Percentiles rank a stretch among this genome's conserved stretches.
Evolutionary conservation across 257 asterid genomes (phyloP).

Genomic region (Solanum lignicaule): DNA sequence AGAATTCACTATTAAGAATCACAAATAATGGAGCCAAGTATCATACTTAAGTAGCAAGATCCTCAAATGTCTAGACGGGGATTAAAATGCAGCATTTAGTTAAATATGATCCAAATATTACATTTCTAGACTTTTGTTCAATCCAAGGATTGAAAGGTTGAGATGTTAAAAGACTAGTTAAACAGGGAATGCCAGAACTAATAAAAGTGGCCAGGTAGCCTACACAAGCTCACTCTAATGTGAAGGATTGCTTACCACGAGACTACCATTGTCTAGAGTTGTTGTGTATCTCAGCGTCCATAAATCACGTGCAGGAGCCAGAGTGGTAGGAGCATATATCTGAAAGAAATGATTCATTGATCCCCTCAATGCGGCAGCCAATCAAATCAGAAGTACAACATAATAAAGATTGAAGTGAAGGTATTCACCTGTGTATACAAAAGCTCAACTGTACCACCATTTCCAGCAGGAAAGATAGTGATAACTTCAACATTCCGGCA

Average conservation of each 20-base stretch:
- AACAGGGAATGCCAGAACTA: not conserved
- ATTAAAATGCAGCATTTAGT: not conserved
- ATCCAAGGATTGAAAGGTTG: not conserved
- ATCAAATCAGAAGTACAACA: not conserved
- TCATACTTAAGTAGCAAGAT: not conserved
- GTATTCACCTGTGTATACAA: constrained; percentile 69
- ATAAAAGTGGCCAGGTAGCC: not conserved
- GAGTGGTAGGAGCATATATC: constrained; percentile 88
- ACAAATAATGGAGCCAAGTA: not conserved
- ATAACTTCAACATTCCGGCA: constrained; percentile 87
- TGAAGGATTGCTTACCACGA: constrained; percentile 55
- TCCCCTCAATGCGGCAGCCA: not conserved
- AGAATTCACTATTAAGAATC: not conserved
- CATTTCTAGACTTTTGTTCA: not conserved
- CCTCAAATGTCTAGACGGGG: not conserved
- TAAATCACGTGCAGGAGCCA: constrained; percentile 96
- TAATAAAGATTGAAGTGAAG: not conserved
- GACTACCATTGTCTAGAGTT: constrained; percentile 81
- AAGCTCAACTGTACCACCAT: constrained; percentile 90
- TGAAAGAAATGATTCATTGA: constrained; percentile 19
- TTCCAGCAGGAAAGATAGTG: constrained; percentile 87
- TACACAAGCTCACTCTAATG: not conserved
- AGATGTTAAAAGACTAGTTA: not conserved
- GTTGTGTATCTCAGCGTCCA: constrained; percentile 98
- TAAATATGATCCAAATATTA: not conserved